Base-by-base conservation (phyloP, 2,329 filamentous ascomycete genomes). In the Fusarium subtropicale region DNA sequence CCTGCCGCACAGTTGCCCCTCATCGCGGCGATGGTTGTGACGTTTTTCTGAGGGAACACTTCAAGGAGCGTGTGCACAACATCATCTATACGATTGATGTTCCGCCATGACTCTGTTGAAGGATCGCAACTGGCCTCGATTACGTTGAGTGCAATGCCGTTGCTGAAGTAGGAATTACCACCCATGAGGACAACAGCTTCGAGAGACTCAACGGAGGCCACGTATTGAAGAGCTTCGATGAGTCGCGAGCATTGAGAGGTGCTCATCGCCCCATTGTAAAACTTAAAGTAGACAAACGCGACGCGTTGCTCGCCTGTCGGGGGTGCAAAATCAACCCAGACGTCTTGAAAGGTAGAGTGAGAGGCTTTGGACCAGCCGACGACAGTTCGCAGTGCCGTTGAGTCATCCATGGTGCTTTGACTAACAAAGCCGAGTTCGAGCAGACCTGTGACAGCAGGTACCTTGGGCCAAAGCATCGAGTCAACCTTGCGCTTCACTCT, bases 211-310 rank as follows among this genome's bases (percentile, higher is more conserved):
- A 41, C 24, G 2, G 33, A 46, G 15, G n/a, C 57, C 18, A 66
- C 61, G 7, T 18, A 56, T 8, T 69, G 48, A 5, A 69, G 56
- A 3, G 65, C 61, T 34, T 69, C 56, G 12, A 69, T 46, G 7
- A 69, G 61, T 18, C 61, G 60, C 13, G 61, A 69, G 38, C 66
- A 69, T 48, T 69, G 60, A 7, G 44, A 26, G 0, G 66, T 69
- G 42, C 61, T 66, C 66, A 69, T 69, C 20, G 66, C 61, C 5
- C 66, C 66, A 15, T 69, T 69, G 31, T 69, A 69, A 34, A 69
- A 69, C 7, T 66, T 53, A 6, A 69, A 69, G 18, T 69, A 69
- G 16, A 69, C 50, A 3, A 53, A 66, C 4, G 65, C 66, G 2
- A 69, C 45, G 28, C 58, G 48, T 2, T 45, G 50, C 33, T 53